These are phyloP conservation scores for Phlebiopsis flavidoalba DNA, from an alignment of 768 basidiomycete genomes.

Conservation along the genomic window DNA sequence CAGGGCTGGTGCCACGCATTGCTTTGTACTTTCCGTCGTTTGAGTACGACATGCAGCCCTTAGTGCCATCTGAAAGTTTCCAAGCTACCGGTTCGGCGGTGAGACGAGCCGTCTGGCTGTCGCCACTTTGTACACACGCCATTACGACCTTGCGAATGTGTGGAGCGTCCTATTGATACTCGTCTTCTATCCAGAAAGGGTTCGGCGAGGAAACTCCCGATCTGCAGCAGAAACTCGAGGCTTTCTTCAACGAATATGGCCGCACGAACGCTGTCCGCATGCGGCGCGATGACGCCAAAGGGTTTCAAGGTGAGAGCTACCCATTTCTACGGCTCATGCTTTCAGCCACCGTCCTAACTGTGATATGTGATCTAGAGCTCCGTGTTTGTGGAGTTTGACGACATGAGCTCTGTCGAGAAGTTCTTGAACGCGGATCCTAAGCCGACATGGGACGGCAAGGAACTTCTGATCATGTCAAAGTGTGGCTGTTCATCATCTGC, in stretches of 20 bases:
- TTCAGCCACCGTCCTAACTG: background rate
- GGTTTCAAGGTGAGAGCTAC: conserved; percentile 71
- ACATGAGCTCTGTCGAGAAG: conserved; percentile 58
- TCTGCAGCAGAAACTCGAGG: conserved; percentile 70
- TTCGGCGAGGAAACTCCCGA: conserved; percentile 59
- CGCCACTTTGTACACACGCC: too few species aligned
- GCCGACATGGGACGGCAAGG: conserved; percentile 71
- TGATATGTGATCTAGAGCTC: conserved; percentile 52
- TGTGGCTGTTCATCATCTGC: conserved; percentile 27
- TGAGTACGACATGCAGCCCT: background rate
- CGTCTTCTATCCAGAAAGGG: conserved; percentile 60
- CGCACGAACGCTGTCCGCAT: conserved; percentile 79
- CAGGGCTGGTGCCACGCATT: too few species aligned
- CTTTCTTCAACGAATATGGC: conserved; percentile 77
- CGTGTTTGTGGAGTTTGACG: conserved; percentile 87
- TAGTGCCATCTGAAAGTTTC: background rate
- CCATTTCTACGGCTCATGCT: background rate
- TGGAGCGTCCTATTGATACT: too few species aligned
- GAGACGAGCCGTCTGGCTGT: too few species aligned
- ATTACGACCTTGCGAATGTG: too few species aligned
- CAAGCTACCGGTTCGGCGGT: background rate
- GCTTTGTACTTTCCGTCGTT: too few species aligned
- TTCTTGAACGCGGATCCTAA: conserved; percentile 83
- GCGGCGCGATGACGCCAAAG: conserved; percentile 75
- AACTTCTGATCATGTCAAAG: conserved; percentile 87